A percentile compares a stretch with the other conserved stretches of the same genome.
Conservation (phyloP, 2,329 filamentous ascomycete genomes). For the Periglandula ipomoeae region DNA sequence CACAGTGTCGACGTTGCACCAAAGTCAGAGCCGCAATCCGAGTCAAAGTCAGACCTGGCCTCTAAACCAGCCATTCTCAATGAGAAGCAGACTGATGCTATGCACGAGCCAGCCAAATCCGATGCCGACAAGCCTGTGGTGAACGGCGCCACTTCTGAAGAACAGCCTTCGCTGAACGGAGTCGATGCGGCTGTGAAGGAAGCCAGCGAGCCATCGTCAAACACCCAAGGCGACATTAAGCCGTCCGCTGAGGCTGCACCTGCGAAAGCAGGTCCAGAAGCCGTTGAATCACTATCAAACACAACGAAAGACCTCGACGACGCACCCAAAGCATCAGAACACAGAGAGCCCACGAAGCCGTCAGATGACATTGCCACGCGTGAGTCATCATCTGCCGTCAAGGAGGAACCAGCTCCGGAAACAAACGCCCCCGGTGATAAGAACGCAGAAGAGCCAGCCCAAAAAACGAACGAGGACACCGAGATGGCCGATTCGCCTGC, state of each 20-base stretch:
- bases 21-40: constrained; percentile 9
- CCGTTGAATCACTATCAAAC: neutral
- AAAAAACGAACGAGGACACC: constrained; percentile 10
- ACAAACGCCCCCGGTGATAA: neutral
- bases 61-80: constrained; percentile 3
- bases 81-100: neutral
- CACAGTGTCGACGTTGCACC: constrained; percentile 5
- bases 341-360: neutral
- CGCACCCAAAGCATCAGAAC: neutral
- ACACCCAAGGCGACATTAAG: constrained; percentile 3
- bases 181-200: neutral
- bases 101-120: constrained; percentile 1
- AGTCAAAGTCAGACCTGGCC: constrained; percentile 6
- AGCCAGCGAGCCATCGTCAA: neutral
- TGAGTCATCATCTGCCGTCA: neutral
- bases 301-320: neutral
- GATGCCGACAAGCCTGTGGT: constrained; percentile 10
- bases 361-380: constrained; percentile 4
- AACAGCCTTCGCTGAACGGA: constrained; percentile 4
- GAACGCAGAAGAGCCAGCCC: neutral
- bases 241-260: neutral
- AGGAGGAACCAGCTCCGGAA: neutral
- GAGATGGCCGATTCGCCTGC: constrained; percentile 18
- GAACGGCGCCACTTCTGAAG: constrained; percentile 11
- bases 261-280: neutral